Evolutionary conservation across 2,329 filamentous ascomycete species (phyloP).

Genomic region (Fusarium sp.): DNA sequence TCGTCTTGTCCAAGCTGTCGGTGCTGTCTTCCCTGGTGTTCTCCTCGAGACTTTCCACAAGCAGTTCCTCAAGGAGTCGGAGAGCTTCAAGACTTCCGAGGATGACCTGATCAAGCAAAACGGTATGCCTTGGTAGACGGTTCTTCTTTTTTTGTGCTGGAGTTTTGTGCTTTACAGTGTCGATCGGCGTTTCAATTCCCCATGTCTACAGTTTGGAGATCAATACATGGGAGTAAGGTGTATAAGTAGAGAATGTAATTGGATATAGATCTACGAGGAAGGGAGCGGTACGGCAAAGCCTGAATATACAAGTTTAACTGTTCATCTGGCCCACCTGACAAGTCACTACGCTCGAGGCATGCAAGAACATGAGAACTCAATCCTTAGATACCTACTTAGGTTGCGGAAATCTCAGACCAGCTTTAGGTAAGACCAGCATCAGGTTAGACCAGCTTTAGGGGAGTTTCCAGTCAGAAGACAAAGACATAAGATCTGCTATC

Average conservation of each 20-base stretch:
- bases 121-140: slow-evolving; percentile 13
- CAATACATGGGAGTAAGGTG: neutral
- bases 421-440: neutral
- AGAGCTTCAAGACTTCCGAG: slow-evolving; percentile 23
- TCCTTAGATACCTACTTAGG: neutral
- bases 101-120: slow-evolving; percentile 23
- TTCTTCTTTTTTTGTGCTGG: neutral
- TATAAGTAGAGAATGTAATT: slow-evolving; percentile 22
- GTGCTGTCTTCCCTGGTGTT: slow-evolving; percentile 52
- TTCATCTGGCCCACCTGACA: neutral
- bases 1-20: slow-evolving; percentile 55
- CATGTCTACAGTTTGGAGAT: neutral
- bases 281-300: neutral
- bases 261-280: slow-evolving; percentile 3
- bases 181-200: slow-evolving; percentile 10
- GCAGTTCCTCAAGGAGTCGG: slow-evolving; percentile 48
- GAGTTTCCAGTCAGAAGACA: neutral
- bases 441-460: neutral
- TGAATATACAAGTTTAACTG: neutral
- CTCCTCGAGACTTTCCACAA: slow-evolving; percentile 53
- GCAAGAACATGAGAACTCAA: neutral
- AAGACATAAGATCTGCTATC: neutral
- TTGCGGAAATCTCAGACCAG: neutral
- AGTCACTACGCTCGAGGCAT: neutral
- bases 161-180: slow-evolving; percentile 13